Percentiles rank a stretch among this genome's conserved stretches.
Conservation (phyloP, 1,284 basidiomycete species). For the Cutaneotrichosporon arboriforme region DNA sequence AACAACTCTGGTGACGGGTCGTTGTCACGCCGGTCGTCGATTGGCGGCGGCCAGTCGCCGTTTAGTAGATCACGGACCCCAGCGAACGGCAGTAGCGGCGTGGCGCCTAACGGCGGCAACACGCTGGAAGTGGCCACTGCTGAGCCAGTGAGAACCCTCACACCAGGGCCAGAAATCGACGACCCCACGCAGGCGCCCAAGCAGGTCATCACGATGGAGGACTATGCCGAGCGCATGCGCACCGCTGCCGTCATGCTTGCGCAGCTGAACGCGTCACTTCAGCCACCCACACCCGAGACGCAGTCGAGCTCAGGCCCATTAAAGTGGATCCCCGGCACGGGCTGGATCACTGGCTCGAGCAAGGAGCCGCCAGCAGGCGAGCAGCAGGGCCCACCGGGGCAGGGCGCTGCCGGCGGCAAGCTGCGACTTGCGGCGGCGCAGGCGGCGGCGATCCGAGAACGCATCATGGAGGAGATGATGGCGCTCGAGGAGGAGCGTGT, state of each 20-base stretch:
- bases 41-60: constrained; percentile 3
- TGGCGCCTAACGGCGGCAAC: constrained; percentile 6
- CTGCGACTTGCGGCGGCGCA: constrained; percentile 69
- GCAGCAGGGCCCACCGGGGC: constrained; percentile 3
- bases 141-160: not conserved
- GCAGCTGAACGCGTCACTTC: constrained; percentile 81
- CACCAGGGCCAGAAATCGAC: constrained; percentile 6
- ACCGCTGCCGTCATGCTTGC: constrained; percentile 98
- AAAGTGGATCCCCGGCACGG: constrained; percentile 64
- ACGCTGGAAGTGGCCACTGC: not conserved
- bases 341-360: constrained; percentile 53
- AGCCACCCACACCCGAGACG: constrained; percentile 50
- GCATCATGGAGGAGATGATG: constrained; percentile 99
- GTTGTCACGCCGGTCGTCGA: constrained; percentile 22
- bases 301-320: constrained; percentile 34
- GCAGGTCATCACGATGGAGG: constrained; percentile 62
- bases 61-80: not conserved
- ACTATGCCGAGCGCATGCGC: constrained; percentile 96
- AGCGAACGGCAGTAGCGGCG: not conserved
- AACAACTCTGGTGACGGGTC: constrained; percentile 25
- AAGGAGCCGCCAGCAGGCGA: constrained; percentile 14
- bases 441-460: constrained; percentile 81
- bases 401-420: constrained; percentile 47
- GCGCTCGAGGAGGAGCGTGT: constrained; percentile 93
- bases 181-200: constrained; percentile 20